Conservation (phyloP, 202 grass and related monocot genomes). For the Saccharum hybrid region DNA sequence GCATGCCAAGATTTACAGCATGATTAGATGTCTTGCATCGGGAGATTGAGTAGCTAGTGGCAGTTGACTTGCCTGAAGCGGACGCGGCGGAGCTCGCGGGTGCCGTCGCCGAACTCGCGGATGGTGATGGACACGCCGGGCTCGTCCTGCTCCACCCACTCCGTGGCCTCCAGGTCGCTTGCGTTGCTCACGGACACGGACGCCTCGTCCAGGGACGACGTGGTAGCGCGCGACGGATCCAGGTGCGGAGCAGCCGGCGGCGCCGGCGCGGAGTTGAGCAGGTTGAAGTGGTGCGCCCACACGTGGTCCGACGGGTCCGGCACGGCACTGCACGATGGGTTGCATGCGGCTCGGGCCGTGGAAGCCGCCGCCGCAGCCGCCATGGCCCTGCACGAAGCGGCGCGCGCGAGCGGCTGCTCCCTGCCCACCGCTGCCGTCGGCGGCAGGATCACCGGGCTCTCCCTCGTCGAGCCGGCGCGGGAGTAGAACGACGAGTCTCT, state of each 20-base stretch:
- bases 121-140: conserved; percentile 92
- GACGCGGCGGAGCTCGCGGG: conserved; percentile 86
- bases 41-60: not conserved
- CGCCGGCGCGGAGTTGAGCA: conserved; percentile 43
- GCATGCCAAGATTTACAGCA: not conserved
- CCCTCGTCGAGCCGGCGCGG: conserved; percentile 66
- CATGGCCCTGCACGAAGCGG: conserved; percentile 44
- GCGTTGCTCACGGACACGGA: conserved; percentile 94
- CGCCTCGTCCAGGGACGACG: conserved; percentile 85
- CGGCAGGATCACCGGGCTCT: conserved; percentile 58
- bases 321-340: conserved; percentile 66
- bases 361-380: conserved; percentile 23
- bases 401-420: conserved; percentile 48
- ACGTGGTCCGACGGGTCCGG: conserved; percentile 89
- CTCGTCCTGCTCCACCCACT: conserved; percentile 96
- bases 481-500: conserved; percentile 88
- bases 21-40: not conserved
- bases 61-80: conserved; percentile 67
- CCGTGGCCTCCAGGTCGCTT: conserved; percentile 71
- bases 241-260: conserved; percentile 27
- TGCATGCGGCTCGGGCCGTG: conserved; percentile 49
- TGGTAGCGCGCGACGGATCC: conserved; percentile 77
- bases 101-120: conserved; percentile 85
- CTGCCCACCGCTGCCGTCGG: conserved; percentile 22
- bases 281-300: conserved; percentile 79